Evolutionary conservation across 768 basidiomycete genomes (phyloP).

Genomic region (Trametes elegans): DNA sequence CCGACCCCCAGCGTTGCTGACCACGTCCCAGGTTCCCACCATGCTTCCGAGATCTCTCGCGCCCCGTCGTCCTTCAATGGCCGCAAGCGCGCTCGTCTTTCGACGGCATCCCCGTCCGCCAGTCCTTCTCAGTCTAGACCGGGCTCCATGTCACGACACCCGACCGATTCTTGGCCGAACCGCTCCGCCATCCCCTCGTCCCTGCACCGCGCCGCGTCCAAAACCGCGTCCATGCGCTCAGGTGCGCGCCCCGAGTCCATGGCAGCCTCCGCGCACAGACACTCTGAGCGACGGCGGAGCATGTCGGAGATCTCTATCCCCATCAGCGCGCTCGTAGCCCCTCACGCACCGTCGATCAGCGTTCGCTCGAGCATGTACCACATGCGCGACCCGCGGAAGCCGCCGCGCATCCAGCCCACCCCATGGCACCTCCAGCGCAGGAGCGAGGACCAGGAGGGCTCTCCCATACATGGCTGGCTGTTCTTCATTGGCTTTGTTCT

Average conservation of each 20-base stretch:
- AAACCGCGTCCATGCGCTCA: conserved; percentile 15
- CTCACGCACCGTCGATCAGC: conserved; percentile 71
- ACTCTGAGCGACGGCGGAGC: conserved; percentile 45
- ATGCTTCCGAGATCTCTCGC: conserved; percentile 40
- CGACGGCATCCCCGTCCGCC: conserved; percentile 36
- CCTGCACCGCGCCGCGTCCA: conserved; percentile 15
- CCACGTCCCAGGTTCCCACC: conserved; percentile 25
- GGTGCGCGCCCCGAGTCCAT: conserved; percentile 8
- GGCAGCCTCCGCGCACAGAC: background rate
- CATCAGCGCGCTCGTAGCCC: conserved; percentile 73
- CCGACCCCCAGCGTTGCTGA: conserved; percentile 6
- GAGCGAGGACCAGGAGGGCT: conserved; percentile 48
- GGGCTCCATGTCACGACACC: conserved; percentile 34
- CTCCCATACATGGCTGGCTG: conserved; percentile 68
- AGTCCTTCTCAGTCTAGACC: conserved; percentile 38
- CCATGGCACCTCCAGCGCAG: conserved; percentile 60
- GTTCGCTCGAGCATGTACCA: conserved; percentile 57
- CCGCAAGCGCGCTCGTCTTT: conserved; percentile 61
- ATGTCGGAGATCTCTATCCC: conserved; percentile 72
- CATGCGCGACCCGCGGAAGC: conserved; percentile 78
- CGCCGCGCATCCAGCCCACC: conserved; percentile 55
- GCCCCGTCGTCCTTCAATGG: conserved; percentile 73
- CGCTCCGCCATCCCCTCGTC: conserved; percentile 1
- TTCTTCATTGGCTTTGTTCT: conserved; percentile 72
- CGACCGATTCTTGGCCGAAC: conserved; percentile 30